These are phyloP conservation scores for Apiospora sp. DNA, from an alignment of 2,329 filamentous ascomycete genomes.

Conservation along the genomic window DNA sequence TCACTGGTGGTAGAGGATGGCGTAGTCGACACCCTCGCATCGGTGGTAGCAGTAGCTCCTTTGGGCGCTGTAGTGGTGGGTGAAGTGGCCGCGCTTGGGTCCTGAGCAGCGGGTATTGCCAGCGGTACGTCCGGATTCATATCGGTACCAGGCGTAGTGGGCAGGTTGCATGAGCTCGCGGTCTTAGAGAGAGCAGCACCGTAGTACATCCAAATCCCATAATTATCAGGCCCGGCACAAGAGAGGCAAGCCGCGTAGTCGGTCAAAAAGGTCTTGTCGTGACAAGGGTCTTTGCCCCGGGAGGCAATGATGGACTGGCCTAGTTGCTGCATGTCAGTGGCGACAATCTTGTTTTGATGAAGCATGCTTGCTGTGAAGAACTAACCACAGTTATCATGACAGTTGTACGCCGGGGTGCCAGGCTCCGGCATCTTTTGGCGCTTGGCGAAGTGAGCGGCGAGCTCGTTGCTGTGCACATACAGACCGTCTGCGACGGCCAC, in stretches of 20 bases:
- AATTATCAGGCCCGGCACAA: constrained; percentile 49
- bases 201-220: constrained; percentile 55
- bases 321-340: constrained; percentile 27
- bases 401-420: constrained; percentile 53
- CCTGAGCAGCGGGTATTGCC: not conserved
- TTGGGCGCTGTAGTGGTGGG: not conserved
- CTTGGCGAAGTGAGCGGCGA: constrained; percentile 34
- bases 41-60: not conserved
- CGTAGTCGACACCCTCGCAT: not conserved
- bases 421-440: constrained; percentile 49
- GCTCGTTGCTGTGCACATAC: constrained; percentile 33
- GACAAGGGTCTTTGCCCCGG: constrained; percentile 46
- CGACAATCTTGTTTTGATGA: not conserved
- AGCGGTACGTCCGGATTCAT: not conserved
- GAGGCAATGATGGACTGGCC: constrained; percentile 46
- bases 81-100: not conserved
- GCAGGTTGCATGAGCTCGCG: constrained; percentile 32
- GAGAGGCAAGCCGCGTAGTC: constrained; percentile 53
- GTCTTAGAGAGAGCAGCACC: constrained; percentile 44
- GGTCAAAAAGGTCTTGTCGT: constrained; percentile 48
- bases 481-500: constrained; percentile 24
- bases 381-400: constrained; percentile 60
- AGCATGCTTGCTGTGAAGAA: constrained; percentile 18
- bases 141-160: constrained; percentile 12
- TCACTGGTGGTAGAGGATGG: not conserved